A percentile compares a stretch with the other conserved stretches of the same genome.
These are phyloP conservation scores for Lichenothelia convexa DNA, from an alignment of 495 filamentous ascomycete genomes.

Conservation along the genomic window DNA sequence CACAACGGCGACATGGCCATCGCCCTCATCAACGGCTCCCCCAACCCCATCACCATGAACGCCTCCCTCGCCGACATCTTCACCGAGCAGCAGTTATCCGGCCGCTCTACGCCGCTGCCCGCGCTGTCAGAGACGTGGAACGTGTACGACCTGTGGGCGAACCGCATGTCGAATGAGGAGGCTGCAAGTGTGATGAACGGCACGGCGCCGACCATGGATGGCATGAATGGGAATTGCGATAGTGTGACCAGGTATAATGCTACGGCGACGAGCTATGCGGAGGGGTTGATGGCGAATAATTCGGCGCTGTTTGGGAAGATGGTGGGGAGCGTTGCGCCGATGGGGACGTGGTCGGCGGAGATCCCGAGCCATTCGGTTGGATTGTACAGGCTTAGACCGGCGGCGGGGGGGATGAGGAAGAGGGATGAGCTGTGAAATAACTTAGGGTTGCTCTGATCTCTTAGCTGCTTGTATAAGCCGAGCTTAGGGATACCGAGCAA, in stretches of 20 bases:
- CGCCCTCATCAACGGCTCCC: slow-evolving; percentile 30
- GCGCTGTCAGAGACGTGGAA: slow-evolving; percentile 27
- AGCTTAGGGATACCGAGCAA: too few relatives aligned
- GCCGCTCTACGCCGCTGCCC: slow-evolving; percentile 16
- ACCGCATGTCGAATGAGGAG: slow-evolving; percentile 20
- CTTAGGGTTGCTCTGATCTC: too few relatives aligned
- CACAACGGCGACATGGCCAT: slow-evolving; percentile 29
- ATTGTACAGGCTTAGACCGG: background rate
- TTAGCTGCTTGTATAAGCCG: too few relatives aligned
- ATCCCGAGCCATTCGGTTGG: background rate
- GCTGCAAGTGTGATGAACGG: background rate
- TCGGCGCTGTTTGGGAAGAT: background rate
- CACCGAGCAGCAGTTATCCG: slow-evolving; percentile 24
- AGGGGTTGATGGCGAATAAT: background rate
- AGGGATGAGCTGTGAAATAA: background rate
- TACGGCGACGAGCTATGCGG: background rate
- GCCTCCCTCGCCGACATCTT: slow-evolving; percentile 37
- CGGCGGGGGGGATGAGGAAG: background rate
- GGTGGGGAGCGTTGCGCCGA: background rate
- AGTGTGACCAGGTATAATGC: background rate
- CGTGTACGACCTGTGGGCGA: slow-evolving; percentile 38
- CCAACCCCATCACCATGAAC: slow-evolving; percentile 25
- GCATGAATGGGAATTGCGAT: background rate
- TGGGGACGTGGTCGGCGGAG: background rate
- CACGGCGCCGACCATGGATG: background rate